Percentiles rank a stretch among this genome's conserved stretches.
These are phyloP conservation scores for Lepidium sativum DNA, from an alignment of 345 rosid species.

Conservation along the genomic window DNA sequence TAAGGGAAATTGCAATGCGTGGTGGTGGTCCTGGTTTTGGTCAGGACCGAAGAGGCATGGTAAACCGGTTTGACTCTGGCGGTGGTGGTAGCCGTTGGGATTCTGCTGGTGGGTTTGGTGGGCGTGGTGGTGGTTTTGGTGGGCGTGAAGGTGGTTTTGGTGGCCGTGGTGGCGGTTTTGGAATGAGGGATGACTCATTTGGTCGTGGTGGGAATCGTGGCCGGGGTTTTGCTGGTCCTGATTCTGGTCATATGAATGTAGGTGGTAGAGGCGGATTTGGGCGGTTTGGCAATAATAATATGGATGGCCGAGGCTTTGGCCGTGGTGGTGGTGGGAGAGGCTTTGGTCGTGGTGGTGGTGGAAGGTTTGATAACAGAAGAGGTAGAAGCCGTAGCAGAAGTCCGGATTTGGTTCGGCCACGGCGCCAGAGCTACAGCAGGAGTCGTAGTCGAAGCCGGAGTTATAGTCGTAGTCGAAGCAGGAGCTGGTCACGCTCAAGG, in stretches of 20 bases:
- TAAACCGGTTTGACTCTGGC: conserved; percentile 59
- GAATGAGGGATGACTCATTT: conserved; percentile 42
- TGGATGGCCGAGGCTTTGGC: conserved; percentile 66
- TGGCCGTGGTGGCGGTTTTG: conserved; percentile 35
- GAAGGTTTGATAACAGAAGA: conserved; percentile 73
- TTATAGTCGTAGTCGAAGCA: conserved; percentile 37
- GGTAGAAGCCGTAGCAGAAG: conserved; percentile 76
- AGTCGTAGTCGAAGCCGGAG: conserved; percentile 39
- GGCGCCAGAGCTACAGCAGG: conserved; percentile 38
- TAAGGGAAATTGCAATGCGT: conserved; percentile 78
- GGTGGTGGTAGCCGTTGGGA: conserved; percentile 68
- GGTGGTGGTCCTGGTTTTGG: conserved; percentile 54
- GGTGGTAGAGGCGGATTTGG: conserved; percentile 62
- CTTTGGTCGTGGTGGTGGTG: conserved; percentile 46
- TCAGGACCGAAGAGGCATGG: conserved; percentile 61
- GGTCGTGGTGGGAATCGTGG: conserved; percentile 58
- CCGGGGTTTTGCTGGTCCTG: conserved; percentile 58
- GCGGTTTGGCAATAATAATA: conserved; percentile 35
- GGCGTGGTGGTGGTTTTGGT: no score
- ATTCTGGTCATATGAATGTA: conserved; percentile 34
- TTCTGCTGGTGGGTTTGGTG: conserved; percentile 44
- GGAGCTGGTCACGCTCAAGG: conserved; percentile 42
- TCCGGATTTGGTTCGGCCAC: conserved; percentile 55
- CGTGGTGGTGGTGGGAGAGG: conserved; percentile 54
- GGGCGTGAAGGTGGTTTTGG: conserved; percentile 29